Evolutionary conservation across 176 grass and related monocot genomes (phyloP), one percentile per base, ranked within the genome.

Genomic region (Oryza glumipatula): DNA sequence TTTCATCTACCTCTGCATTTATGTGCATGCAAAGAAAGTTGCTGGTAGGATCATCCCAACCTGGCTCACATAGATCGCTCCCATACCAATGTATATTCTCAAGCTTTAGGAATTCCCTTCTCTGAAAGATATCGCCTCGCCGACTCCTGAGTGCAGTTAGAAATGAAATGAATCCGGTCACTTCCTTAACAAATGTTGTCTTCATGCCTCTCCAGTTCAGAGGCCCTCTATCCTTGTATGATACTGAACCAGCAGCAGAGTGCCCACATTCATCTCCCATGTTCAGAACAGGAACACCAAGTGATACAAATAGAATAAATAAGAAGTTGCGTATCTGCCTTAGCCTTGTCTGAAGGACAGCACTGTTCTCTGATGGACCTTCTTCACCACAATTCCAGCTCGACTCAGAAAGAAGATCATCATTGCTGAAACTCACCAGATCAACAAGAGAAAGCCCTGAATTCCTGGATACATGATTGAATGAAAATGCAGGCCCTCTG

Each of bases 301-400:
- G 84, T 0, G 96, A 98, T 56, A 98, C 70, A 78, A 95, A 95
- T 48, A 95, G 73, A 56, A 98, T 83, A 80, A 95, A 95, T 48
- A 95, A 83, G 73, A 92, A 92, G 83, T 94, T 98, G 64, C 91
- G 79, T 87, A 95, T 94, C 77, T 98, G 93, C 76, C 88, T 95
- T 86, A 94, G 77, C 63, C 96, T 91, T 4, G 14, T 92, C 78
- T 90, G 87, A 86, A 98, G 96, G 30, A 98, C 86, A 85, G 69
- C 47, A 74, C 52, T 84, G 70, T 88, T 77, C 65, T 90, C 87
- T 1, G 96, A 90, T 23, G 83, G 77, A 22, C 93, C 96, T 92
- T 95, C 96, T 83, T 88, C 88, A 70, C 96, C 96, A 36, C 93
- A 98, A 76, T 98, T 98, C 96, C 96, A 98, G 77, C 91, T 95